phyloP scores from a whole-genome alignment of 2,329 filamentous ascomycete genomes.

The Conoideocrella luteorostrata region DNA sequence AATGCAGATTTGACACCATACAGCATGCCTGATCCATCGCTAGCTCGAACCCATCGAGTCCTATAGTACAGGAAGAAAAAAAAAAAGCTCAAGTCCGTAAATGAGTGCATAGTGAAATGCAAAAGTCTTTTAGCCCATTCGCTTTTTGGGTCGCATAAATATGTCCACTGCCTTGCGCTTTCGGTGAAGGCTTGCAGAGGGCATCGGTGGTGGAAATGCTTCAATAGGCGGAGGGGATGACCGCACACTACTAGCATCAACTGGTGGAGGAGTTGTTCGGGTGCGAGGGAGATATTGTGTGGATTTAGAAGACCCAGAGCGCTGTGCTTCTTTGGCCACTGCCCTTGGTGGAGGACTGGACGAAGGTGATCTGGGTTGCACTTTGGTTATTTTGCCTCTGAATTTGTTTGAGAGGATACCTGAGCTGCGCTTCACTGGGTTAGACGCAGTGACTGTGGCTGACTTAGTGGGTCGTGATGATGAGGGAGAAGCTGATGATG shows the following conservation, averaged over 20 bases:
- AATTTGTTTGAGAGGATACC: conserved; percentile 12
- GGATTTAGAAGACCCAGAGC: not conserved
- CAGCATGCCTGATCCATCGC: not conserved
- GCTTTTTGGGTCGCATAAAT: conserved; percentile 45
- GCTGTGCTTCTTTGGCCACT: not conserved
- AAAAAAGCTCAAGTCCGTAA: no score
- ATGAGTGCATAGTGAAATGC: no score
- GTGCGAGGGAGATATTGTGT: not conserved
- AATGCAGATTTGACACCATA: not conserved
- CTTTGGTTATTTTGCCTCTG: not conserved
- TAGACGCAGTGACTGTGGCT: not conserved
- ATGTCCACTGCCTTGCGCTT: conserved; percentile 42
- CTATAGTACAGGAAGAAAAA: not conserved
- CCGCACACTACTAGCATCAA: not conserved
- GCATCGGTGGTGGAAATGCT: not conserved
- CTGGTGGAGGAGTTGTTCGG: not conserved
- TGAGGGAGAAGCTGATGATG: not conserved
- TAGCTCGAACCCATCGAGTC: not conserved
- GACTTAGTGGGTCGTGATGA: not conserved
- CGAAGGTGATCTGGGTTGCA: not conserved
- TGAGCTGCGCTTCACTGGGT: conserved; percentile 1
- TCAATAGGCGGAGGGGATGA: conserved; percentile 2
- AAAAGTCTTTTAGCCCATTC: conserved; percentile 3
- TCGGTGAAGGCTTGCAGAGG: conserved; percentile 13
- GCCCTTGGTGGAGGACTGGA: not conserved